Conservation (phyloP, 306 rosid species). For the Glycyrrhiza uralensis region DNA sequence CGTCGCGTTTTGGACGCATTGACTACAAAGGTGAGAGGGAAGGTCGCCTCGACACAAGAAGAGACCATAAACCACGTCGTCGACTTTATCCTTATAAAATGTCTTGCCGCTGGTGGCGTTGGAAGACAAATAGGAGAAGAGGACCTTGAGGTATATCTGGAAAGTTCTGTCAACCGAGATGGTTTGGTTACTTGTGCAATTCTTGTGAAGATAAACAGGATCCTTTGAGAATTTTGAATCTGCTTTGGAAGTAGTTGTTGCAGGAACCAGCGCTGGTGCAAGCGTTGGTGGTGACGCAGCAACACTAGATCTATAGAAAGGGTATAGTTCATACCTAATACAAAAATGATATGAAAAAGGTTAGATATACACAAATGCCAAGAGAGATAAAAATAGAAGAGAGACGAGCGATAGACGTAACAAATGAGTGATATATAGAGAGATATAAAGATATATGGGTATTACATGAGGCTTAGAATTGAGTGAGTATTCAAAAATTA, state of each 20-base stretch:
- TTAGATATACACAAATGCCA: no score
- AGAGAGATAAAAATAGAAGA: no score
- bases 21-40: background rate
- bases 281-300: no score
- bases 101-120: background rate
- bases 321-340: no score
- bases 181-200: background rate
- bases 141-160: background rate
- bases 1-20: background rate
- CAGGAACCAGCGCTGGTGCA: no score
- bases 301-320: background rate
- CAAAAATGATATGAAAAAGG: no score
- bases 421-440: no score
- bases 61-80: background rate
- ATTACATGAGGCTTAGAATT: no score
- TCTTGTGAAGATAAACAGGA: background rate
- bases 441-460: no score
- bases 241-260: background rate
- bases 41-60: conserved; percentile 4
- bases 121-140: background rate
- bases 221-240: background rate
- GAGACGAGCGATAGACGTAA: no score
- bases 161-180: background rate
- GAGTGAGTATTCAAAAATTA: no score
- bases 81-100: background rate